phyloP scores from a whole-genome alignment of 2,329 filamentous ascomycete species.

The Lachnellula cervina region DNA sequence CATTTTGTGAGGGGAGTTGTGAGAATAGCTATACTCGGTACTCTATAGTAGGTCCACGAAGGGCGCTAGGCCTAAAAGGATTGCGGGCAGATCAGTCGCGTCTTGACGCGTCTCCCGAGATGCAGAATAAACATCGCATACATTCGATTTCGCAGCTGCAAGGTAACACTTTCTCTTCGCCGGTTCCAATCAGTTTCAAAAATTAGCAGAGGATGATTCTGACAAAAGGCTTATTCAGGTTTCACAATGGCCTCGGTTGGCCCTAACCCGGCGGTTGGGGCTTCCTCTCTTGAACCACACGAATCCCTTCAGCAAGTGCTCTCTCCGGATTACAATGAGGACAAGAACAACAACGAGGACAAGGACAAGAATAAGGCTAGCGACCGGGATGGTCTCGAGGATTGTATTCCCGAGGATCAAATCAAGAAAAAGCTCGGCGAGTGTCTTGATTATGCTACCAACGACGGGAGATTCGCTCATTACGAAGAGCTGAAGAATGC shows the following conservation, averaged over 20 bases:
- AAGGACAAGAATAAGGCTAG: background rate
- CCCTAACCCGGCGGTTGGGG: no score
- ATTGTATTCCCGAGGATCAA: background rate
- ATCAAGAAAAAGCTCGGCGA: background rate
- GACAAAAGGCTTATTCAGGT: no score
- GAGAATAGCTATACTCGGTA: no score
- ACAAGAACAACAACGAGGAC: background rate
- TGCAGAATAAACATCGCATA: background rate
- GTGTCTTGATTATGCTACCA: background rate
- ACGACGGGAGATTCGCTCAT: background rate
- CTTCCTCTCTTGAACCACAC: no score
- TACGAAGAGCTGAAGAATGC: background rate
- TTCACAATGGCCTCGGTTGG: no score
- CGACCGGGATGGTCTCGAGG: background rate
- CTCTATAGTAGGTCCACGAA: background rate
- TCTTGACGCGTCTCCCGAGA: background rate
- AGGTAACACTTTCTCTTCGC: no score
- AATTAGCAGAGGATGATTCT: no score
- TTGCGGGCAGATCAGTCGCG: background rate
- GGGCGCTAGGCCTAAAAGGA: background rate
- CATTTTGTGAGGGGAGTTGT: no score
- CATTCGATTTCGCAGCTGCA: no score
- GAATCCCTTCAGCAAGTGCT: no score
- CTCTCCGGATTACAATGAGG: background rate
- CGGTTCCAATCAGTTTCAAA: no score